These are phyloP conservation scores for Russula lepida DNA, from an alignment of 768 basidiomycete species.

Conservation along the genomic window DNA sequence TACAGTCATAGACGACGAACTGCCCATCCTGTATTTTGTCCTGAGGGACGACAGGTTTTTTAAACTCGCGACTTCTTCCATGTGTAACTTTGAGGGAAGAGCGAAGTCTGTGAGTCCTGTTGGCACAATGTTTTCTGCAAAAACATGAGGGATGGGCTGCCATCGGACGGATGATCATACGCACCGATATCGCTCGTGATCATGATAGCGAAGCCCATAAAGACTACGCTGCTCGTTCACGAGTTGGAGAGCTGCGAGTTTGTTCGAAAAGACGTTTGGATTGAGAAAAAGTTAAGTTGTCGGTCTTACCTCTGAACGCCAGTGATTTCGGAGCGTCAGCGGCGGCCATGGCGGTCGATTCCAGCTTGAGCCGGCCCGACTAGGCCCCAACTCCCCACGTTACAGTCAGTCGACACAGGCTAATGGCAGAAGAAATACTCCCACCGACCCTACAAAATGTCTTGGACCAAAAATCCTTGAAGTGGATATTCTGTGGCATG, in stretches of 20 bases:
- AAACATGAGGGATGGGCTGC: not conserved
- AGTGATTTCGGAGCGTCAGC: conserved; percentile 18
- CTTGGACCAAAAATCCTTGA: conserved; percentile 83
- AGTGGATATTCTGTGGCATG: conserved; percentile 99
- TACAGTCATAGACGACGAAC: conserved; percentile 38
- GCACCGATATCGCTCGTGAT: conserved; percentile 78
- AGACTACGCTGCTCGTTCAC: conserved; percentile 84
- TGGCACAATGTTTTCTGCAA: conserved; percentile 83
- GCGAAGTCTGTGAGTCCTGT: conserved; percentile 81
- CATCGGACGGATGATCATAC: conserved; percentile 15
- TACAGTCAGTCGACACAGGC: not conserved
- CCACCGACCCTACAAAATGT: conserved; percentile 89
- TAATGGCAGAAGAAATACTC: conserved; percentile 58
- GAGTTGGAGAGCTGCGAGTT: conserved; percentile 61
- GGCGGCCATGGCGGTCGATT: conserved; percentile 8
- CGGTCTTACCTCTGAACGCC: conserved; percentile 36
- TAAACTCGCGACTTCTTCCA: conserved; percentile 86
- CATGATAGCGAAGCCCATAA: conserved; percentile 87
- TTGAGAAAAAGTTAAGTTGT: not conserved
- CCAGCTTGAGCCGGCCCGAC: conserved; percentile 17
- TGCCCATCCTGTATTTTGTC: conserved; percentile 79
- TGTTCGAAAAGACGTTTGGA: not conserved
- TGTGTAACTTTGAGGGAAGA: conserved; percentile 79
- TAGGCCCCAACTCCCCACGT: not conserved
- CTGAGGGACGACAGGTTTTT: conserved; percentile 57